Evolutionary conservation across 2,329 filamentous ascomycete genomes (phyloP).

Genomic region (Paracorniculantispora psalliotae): DNA sequence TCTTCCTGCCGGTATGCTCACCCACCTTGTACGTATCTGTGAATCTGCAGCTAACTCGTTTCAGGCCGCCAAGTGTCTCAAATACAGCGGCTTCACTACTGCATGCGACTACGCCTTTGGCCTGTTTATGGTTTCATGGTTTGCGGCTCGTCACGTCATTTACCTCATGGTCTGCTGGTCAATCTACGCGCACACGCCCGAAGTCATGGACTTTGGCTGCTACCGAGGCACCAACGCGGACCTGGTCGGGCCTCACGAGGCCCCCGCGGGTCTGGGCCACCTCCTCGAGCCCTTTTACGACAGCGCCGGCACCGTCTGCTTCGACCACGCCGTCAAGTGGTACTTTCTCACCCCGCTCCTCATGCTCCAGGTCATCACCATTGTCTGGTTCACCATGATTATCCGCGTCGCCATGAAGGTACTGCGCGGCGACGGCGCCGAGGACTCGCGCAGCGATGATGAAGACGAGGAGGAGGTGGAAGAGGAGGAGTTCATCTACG

Average conservation of each 20-base stretch:
- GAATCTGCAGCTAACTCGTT: not conserved
- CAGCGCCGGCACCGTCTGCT: conserved; percentile 72
- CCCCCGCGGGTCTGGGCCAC: conserved; percentile 52
- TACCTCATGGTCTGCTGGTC: conserved; percentile 81
- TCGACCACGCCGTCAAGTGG: conserved; percentile 68
- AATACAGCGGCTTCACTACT: conserved; percentile 73
- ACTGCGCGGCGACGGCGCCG: conserved; percentile 68
- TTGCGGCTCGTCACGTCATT: conserved; percentile 73
- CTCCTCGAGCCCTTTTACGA: conserved; percentile 70
- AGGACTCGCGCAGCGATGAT: conserved; percentile 84
- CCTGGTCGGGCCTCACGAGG: conserved; percentile 47
- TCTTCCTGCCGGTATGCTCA: conserved; percentile 71
- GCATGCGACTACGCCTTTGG: conserved; percentile 81
- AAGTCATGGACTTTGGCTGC: conserved; percentile 62
- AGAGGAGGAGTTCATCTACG: conserved; percentile 48
- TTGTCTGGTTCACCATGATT: conserved; percentile 90
- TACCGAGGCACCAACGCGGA: conserved; percentile 57
- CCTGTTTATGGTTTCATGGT: conserved; percentile 81
- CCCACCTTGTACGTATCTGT: not conserved
- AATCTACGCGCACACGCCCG: conserved; percentile 62
- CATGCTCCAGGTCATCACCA: conserved; percentile 70
- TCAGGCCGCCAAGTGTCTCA: conserved; percentile 85
- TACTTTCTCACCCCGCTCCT: conserved; percentile 73
- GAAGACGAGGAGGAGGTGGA: conserved; percentile 66
- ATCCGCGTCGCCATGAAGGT: conserved; percentile 76